Evolutionary conservation across 2,329 filamentous ascomycete genomes (phyloP).

Genomic region (Massarina eburnea): DNA sequence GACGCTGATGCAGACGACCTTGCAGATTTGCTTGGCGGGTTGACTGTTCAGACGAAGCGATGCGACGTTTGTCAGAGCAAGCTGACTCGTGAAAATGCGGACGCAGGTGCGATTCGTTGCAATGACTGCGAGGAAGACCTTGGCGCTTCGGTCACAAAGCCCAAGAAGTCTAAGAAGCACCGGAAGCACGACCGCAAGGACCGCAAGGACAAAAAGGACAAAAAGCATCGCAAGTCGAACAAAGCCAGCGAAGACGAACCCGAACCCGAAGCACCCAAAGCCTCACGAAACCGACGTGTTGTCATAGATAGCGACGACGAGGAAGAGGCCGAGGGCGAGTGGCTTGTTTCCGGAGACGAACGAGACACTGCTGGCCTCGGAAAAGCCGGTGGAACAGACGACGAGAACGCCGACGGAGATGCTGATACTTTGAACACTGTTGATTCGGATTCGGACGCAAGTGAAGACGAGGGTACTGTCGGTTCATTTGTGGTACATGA

Average conservation of each 20-base stretch:
- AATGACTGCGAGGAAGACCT: constrained; percentile 75
- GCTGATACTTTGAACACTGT: constrained; percentile 76
- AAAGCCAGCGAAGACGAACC: constrained; percentile 32
- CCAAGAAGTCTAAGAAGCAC: constrained; percentile 52
- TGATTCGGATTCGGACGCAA: constrained; percentile 68
- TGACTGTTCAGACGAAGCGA: constrained; percentile 74
- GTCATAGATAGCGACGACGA: constrained; percentile 69
- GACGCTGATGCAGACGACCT: constrained; percentile 76
- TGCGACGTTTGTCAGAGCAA: constrained; percentile 82
- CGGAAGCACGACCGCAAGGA: constrained; percentile 43
- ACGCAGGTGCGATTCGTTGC: constrained; percentile 62
- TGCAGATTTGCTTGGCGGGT: constrained; percentile 80
- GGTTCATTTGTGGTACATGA: constrained; percentile 42
- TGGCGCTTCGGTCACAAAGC: constrained; percentile 53
- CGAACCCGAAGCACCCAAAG: constrained; percentile 18
- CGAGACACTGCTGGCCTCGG: constrained; percentile 64
- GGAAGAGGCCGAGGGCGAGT: constrained; percentile 68
- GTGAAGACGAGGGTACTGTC: constrained; percentile 50
- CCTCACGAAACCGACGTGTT: constrained; percentile 41
- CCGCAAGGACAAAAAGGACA: constrained; percentile 44
- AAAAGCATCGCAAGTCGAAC: constrained; percentile 40
- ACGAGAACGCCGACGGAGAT: constrained; percentile 84
- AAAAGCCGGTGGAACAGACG: constrained; percentile 79
- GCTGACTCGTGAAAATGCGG: constrained; percentile 60
- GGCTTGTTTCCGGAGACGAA: constrained; percentile 74